These are phyloP conservation scores for Fomitopsis pulvina DNA, from an alignment of 768 basidiomycete genomes.

Conservation along the genomic window DNA sequence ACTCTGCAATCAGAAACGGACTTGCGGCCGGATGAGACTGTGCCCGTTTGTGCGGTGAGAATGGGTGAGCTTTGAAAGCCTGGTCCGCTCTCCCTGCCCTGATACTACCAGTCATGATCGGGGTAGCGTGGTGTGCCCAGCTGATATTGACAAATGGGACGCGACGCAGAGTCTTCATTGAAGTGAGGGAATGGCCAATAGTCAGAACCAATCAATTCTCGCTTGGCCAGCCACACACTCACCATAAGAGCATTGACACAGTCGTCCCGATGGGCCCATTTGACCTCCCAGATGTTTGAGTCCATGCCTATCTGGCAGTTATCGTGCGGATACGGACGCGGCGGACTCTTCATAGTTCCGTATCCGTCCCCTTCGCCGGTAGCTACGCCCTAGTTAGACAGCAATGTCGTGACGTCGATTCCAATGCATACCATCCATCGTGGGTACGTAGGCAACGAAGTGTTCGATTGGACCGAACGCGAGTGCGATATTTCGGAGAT, in stretches of 20 bases:
- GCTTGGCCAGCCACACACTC: conserved; percentile 10
- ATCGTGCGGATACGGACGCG: conserved; percentile 41
- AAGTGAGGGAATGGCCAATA: not conserved
- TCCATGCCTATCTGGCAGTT: conserved; percentile 64
- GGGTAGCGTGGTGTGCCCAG: conserved; percentile 64
- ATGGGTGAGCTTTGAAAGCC: not conserved
- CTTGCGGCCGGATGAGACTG: not conserved
- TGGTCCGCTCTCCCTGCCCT: not conserved
- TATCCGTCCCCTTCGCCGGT: not conserved
- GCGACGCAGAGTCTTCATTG: conserved; percentile 53
- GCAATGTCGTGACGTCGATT: not conserved
- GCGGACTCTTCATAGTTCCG: not conserved
- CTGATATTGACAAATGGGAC: conserved; percentile 70
- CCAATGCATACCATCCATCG: conserved; percentile 5
- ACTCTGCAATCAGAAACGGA: not conserved
- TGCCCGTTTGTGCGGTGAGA: not conserved
- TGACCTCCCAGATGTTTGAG: conserved; percentile 62
- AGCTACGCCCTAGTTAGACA: no score
- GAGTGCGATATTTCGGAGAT: conserved; percentile 41
- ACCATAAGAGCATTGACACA: conserved; percentile 70
- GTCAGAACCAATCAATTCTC: no score
- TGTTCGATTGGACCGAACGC: conserved; percentile 64
- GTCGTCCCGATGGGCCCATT: conserved; percentile 74
- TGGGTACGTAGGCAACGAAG: conserved; percentile 31
- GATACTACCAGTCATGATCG: not conserved